These are phyloP conservation scores for Tylopilus vinaceipallidus DNA, from an alignment of 768 basidiomycete species.

Conservation along the genomic window DNA sequence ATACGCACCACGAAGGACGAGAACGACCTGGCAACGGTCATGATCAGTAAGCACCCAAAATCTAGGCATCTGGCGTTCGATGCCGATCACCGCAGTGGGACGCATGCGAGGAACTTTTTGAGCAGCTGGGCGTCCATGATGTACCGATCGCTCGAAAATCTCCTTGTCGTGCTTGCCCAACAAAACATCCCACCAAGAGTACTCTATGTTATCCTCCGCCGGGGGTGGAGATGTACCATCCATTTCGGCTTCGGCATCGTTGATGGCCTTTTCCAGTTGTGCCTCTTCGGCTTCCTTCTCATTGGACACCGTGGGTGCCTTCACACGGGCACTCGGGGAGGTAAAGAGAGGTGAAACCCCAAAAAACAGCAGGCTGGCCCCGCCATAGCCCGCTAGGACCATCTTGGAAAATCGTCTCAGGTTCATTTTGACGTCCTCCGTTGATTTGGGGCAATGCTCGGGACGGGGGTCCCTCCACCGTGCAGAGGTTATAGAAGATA, in stretches of 20 bases:
- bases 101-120: constrained; percentile 40
- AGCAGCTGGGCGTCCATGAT: constrained; percentile 17
- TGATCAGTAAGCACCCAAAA: constrained; percentile 89
- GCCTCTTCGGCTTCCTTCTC: constrained; percentile 58
- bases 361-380: constrained; percentile 78
- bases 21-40: constrained; percentile 65
- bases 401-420: constrained; percentile 80
- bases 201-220: constrained; percentile 34
- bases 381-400: constrained; percentile 82
- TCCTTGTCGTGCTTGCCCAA: constrained; percentile 80
- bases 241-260: constrained; percentile 67
- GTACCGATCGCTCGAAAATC: constrained; percentile 69
- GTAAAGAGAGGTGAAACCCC: constrained; percentile 49
- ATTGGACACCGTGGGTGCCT: constrained; percentile 28
- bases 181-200: constrained; percentile 84
- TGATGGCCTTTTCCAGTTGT: constrained; percentile 61
- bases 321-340: constrained; percentile 22
- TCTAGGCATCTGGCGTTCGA: constrained; percentile 71
- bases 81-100: constrained; percentile 61
- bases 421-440: constrained; percentile 59
- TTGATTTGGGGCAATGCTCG: constrained; percentile 32
- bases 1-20: constrained; percentile 62
- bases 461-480: constrained; percentile 23
- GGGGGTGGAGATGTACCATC: constrained; percentile 33
- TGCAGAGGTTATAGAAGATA: constrained; percentile 27